Base-by-base conservation (phyloP, 2,329 filamentous ascomycete genomes). In the Monosporascus sp. region DNA sequence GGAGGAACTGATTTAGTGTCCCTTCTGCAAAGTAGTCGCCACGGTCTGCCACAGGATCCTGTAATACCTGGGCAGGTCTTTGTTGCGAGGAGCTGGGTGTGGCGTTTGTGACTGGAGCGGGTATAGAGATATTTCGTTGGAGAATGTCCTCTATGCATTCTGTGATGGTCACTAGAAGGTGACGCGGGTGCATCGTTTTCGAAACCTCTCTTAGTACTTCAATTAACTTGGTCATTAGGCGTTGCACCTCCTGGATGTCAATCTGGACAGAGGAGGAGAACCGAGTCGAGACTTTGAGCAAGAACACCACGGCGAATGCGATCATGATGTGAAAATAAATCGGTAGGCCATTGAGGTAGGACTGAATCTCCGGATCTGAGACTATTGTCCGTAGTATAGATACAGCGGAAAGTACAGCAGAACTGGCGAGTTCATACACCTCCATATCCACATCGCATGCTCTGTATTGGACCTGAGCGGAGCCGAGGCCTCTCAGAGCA, bases 251-350 rank as follows among this genome's bases (percentile, higher is more conserved):
- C 8, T 49, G 27, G 7, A 50, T 48, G 52, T 64, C 54, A 24
- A 63, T 48, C 31, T 54, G 46, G 4, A 63, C 54, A 2, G 53
- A 48, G 6, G 50, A 17, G 3, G 51, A 51, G 44, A 52, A 57
- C 35, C 55, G 55, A 9, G 60, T 58, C 5, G 59, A 56, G 4
- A 64, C 58, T 41, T 63, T 64, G 43, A 65, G 51, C 1, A 65
- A 48, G 46, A 66, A 65, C 14, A 67, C 64, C 2, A 59, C 61
- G 9, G 64, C 63, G 49, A 65, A 66, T 3, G 64, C 60, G 24
- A 67, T 63, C 64, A 66, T 67, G n/a, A 60, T 61, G 47, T 65
- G 54, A 24, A 67, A 59, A 45, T 65, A 66, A 14, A 59, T 52
- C 19, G 64, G 64, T n/a, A 64, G 60, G 20, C 63, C 64, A 44